Evolutionary conservation across 2,329 filamentous ascomycete species (phyloP), one percentile per base, ranked within the genome.

Genomic region (Fusarium illudens): DNA sequence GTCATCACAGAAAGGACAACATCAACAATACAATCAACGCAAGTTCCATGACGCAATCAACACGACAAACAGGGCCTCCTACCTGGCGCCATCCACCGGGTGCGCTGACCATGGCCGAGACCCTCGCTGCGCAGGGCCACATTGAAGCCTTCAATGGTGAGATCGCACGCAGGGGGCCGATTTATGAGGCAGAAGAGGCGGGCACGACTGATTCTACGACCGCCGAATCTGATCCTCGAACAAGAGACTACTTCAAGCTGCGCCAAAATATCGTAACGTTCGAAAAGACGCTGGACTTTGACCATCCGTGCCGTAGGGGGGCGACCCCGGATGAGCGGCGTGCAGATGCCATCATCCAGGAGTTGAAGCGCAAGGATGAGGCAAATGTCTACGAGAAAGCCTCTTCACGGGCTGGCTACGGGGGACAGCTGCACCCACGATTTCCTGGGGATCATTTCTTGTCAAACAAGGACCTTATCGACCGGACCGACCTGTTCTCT

Each of bases 371-470:
- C 12, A 44, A 68, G 8, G 84, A 86, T 62, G 64, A 77, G 25
- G 51, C 66, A 10, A 34, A 60, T 3, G 59, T 84, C 36, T 86
- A 82, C 66, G 73, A 65, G 10, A 50, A 37, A 7, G 78, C 79
- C 13, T 33, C 58, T 9, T 58, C 75, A 7, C 73, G 79, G 17
- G 53, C 36, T 9, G 84, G 84, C 8, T 78, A 77, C 57, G 77
- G 74, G 12, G 81, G 81, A 4, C 84, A 86, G 74, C 64, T 67
- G 20, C 84, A 86, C 57, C 67, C 73, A 4, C 79, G 81, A 6
- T 83, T 84, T 55, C 72, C 82, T 0, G 84, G 84, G 25, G 86
- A 88, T 69, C 87, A 89, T 74, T 90, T 88, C 72, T 77, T 89
- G 22, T 82, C 83, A 53, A 89, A 89, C 70, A 75, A 81, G 44